phyloP scores from a whole-genome alignment of 2,329 filamentous ascomycete genomes.

The Fusarium caatingaense region DNA sequence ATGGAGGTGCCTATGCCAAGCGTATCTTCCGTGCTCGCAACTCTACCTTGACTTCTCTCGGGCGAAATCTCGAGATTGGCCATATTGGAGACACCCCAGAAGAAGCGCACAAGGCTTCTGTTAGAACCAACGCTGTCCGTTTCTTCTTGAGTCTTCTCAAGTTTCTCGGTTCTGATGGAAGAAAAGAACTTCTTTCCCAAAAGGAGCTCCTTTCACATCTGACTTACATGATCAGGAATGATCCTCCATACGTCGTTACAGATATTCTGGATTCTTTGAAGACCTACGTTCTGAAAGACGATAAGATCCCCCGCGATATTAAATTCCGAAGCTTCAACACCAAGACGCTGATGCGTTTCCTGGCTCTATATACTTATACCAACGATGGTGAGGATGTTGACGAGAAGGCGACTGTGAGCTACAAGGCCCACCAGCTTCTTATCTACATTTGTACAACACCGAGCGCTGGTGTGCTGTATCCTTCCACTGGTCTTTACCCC shows the following conservation, averaged over 20 bases:
- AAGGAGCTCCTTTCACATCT: conserved; percentile 85
- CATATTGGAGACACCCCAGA: conserved; percentile 67
- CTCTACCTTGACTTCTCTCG: conserved; percentile 82
- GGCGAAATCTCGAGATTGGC: conserved; percentile 82
- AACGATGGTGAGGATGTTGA: conserved; percentile 58
- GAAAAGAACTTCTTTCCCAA: conserved; percentile 83
- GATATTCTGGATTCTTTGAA: conserved; percentile 81
- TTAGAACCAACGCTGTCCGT: conserved; percentile 84
- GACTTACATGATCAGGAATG: conserved; percentile 80
- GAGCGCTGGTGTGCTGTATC: conserved; percentile 78
- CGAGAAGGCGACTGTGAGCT: conserved; percentile 65
- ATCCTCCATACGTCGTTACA: conserved; percentile 78
- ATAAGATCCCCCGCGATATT: conserved; percentile 74
- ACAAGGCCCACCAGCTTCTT: conserved; percentile 80
- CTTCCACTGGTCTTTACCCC: conserved; percentile 87
- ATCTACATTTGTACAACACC: conserved; percentile 78
- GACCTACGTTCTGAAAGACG: conserved; percentile 78
- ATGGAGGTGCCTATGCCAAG: conserved; percentile 84
- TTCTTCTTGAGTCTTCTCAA: conserved; percentile 84
- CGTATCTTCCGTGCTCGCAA: conserved; percentile 82
- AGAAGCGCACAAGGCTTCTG: conserved; percentile 76
- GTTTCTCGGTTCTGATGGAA: conserved; percentile 80
- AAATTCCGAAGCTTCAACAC: conserved; percentile 84
- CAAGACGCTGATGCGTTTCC: conserved; percentile 76
- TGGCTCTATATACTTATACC: conserved; percentile 75